These are phyloP conservation scores for Phytopythium boreale DNA, from an alignment of 352 stramenopile species.

Conservation along the genomic window DNA sequence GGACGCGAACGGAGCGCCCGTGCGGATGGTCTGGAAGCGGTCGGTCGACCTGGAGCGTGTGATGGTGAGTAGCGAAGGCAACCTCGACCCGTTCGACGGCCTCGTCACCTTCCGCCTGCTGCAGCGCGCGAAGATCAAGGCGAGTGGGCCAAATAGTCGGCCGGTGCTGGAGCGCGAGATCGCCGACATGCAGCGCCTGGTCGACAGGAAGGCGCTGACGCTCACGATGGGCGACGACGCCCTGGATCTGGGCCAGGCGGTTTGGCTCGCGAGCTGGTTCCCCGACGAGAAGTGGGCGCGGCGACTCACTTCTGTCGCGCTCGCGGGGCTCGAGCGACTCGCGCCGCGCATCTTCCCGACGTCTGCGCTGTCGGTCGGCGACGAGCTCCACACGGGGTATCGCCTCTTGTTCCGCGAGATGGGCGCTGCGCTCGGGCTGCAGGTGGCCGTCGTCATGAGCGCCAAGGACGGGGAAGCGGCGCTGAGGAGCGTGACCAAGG, in stretches of 20 bases:
- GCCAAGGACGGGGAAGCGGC: background rate
- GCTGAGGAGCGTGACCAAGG: background rate
- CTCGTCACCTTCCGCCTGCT: slow-evolving; percentile 24
- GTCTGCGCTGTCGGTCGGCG: background rate
- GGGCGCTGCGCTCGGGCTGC: slow-evolving; percentile 24
- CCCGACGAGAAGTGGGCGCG: slow-evolving; percentile 13
- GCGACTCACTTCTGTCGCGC: background rate
- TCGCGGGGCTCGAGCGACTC: slow-evolving; percentile 17
- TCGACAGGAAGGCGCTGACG: background rate
- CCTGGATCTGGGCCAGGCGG: slow-evolving; percentile 26
- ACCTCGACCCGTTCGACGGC: slow-evolving; percentile 28
- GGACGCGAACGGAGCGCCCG: slow-evolving; percentile 10
- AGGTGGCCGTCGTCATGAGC: slow-evolving; percentile 11
- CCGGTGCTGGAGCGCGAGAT: background rate
- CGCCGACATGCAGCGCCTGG: slow-evolving; percentile 1
- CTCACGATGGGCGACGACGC: slow-evolving; percentile 22
- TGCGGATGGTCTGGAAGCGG: slow-evolving; percentile 36
- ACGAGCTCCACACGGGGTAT: slow-evolving; percentile 7
- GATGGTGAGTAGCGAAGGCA: slow-evolving; percentile 24
- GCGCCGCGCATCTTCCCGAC: slow-evolving; percentile 6
- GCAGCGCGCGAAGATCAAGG: slow-evolving; percentile 14
- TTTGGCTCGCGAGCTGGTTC: slow-evolving; percentile 31
- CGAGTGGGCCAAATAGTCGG: background rate
- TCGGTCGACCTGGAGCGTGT: slow-evolving; percentile 27
- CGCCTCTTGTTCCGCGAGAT: slow-evolving; percentile 36